Base-by-base conservation (phyloP, 805 yeast genomes). In the Millerozyma acaciae region DNA sequence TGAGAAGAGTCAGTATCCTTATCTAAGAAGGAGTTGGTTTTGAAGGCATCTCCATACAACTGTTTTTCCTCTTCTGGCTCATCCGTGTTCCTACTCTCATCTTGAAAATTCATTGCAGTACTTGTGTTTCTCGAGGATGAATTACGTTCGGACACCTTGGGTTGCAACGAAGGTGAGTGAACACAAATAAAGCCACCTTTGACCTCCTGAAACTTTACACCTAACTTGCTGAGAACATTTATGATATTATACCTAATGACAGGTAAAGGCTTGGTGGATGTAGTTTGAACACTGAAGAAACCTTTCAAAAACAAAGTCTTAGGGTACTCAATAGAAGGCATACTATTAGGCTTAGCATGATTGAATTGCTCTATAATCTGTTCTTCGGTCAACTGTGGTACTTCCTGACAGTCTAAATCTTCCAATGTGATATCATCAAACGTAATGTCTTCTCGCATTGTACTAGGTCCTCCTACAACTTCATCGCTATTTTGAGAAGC, bases 271-370 rank as follows among this genome's bases (percentile, higher is more conserved):
- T 87, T 87, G 4, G 96, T 85, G 2, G 96, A 87, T 0, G 97
- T 89, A 1, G 95, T 85, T 61, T 89, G 96, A 30, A 89, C 97
- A 39, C 90, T 80, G 61, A 89, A 89, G 52, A 90, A 89, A 1
- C 97, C 97, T 54, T 88, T 86, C 55, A 89, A 70, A 65, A 87
- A 88, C 44, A 89, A 72, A 2, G 95, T 89, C 61, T 83, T 83
- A 39, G 96, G 95, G 53, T 79, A 86, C 51, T 89, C 96, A 55
- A 90, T 87, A 1, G 96, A 87, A 17, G 94, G 95, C 96, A 89
- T 88, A 10, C 83, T 62, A 35, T 85, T 86, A 2, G 81, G 76
- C 36, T 78, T 75, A 9, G 94, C 88, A 39, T 63, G 45, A 33
- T 64, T 55, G 49, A 60, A 62, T 38, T 68, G 68, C 18, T 63